These are phyloP conservation scores for Amphibolis antarctica DNA, from an alignment of 106 monocot species.

Conservation along the genomic window DNA sequence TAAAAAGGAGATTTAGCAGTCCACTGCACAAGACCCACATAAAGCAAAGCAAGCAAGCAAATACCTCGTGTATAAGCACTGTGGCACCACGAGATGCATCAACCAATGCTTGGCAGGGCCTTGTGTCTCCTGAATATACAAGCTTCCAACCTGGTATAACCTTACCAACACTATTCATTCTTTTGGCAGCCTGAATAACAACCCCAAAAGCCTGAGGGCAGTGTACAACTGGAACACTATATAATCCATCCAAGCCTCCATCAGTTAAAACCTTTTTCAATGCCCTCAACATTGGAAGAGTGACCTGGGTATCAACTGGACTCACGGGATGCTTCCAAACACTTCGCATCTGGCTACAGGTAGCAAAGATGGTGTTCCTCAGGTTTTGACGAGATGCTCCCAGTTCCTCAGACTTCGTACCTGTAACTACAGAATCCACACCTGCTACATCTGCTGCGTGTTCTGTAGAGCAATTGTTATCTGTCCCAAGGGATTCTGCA, in stretches of 20 bases:
- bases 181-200: constrained; percentile 51
- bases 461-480: constrained; percentile 6
- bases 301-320: constrained; percentile 27
- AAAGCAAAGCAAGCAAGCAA: background rate
- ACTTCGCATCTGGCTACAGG: constrained; percentile 65
- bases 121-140: constrained; percentile 95
- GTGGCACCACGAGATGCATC: constrained; percentile 79
- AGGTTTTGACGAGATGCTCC: constrained; percentile 5
- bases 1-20: background rate
- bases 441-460: no score
- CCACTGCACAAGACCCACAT: background rate
- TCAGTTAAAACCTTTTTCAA: constrained; percentile 43
- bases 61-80: constrained; percentile 93
- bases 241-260: constrained; percentile 57
- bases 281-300: constrained; percentile 31
- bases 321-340: constrained; percentile 47
- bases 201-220: constrained; percentile 94
- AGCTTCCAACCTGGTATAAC: constrained; percentile 86
- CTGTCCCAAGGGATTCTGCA: background rate
- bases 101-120: constrained; percentile 73
- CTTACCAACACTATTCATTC: constrained; percentile 41
- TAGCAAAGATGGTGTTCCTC: constrained; percentile 37
- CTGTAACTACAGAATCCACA: constrained; percentile 1
- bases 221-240: constrained; percentile 90
- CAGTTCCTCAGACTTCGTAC: background rate